Evolutionary conservation across 805 yeast genomes (phyloP).

Genomic region (Hanseniaspora singularis): DNA sequence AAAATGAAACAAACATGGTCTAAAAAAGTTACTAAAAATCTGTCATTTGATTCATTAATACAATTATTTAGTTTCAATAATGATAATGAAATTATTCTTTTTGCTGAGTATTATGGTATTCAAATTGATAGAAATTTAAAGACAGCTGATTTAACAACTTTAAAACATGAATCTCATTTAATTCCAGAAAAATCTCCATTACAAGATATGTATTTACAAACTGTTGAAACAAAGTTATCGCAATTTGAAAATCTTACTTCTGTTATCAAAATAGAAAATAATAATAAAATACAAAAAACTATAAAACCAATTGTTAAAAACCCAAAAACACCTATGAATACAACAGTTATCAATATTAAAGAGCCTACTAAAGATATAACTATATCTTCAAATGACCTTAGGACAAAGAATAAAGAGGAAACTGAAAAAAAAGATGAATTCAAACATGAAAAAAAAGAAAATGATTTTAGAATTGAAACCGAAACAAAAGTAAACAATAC

Average conservation of each 20-base stretch:
- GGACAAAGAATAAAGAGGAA: constrained; percentile 7
- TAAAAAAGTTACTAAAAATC: constrained; percentile 50
- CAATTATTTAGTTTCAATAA: constrained; percentile 56
- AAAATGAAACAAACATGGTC: constrained; percentile 57
- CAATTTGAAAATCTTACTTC: constrained; percentile 14
- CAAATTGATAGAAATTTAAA: constrained; percentile 31
- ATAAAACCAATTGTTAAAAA: not conserved
- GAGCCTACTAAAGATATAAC: not conserved
- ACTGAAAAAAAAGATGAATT: not conserved
- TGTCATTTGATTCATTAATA: constrained; percentile 38
- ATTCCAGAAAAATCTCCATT: constrained; percentile 33
- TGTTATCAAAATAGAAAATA: not conserved
- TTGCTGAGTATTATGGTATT: constrained; percentile 55
- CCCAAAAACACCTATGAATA: not conserved
- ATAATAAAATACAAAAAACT: too few relatives aligned
- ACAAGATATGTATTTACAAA: constrained; percentile 36
- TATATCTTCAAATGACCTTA: constrained; percentile 1
- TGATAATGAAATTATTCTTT: constrained; percentile 39
- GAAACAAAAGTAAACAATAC: constrained; percentile 8
- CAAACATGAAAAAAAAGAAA: constrained; percentile 12
- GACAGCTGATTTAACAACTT: constrained; percentile 35
- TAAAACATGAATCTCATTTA: constrained; percentile 30
- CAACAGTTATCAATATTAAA: not conserved
- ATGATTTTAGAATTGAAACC: not conserved
- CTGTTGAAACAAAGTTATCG: constrained; percentile 33